These are phyloP conservation scores for Tylopilus felleus DNA, from an alignment of 768 basidiomycete genomes.

Conservation along the genomic window DNA sequence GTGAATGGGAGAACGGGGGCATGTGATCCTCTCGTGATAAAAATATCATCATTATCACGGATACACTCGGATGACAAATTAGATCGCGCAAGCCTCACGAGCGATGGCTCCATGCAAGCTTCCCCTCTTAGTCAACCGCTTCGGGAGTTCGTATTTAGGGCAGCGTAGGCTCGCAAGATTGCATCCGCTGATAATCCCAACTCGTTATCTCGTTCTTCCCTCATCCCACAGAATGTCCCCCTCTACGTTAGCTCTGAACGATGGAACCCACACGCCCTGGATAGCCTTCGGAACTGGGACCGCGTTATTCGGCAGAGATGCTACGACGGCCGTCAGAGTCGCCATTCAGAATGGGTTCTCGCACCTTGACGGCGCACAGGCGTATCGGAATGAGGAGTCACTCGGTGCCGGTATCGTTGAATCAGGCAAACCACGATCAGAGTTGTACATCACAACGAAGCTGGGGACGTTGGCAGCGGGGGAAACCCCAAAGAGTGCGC, in stretches of 20 bases:
- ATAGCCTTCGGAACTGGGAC: slow-evolving; percentile 64
- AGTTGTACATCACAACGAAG: slow-evolving; percentile 64
- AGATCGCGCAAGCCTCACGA: slow-evolving; percentile 10
- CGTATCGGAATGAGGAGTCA: slow-evolving; percentile 53
- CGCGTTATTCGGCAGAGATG: slow-evolving; percentile 46
- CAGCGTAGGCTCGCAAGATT: background rate
- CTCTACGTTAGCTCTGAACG: slow-evolving; percentile 46
- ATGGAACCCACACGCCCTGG: slow-evolving; percentile 52
- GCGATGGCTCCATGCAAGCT: slow-evolving; percentile 1
- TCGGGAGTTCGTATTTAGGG: slow-evolving; percentile 8
- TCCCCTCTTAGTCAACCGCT: slow-evolving; percentile 8
- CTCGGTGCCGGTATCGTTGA: slow-evolving; percentile 50
- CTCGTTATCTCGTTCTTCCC: slow-evolving; percentile 7
- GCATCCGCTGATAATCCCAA: background rate
- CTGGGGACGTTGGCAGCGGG: slow-evolving; percentile 35
- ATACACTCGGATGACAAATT: background rate
- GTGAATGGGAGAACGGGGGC: background rate
- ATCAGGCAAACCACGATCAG: slow-evolving; percentile 49
- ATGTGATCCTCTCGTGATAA: background rate
- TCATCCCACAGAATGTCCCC: slow-evolving; percentile 22
- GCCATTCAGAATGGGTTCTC: slow-evolving; percentile 58
- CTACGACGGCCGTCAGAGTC: slow-evolving; percentile 32
- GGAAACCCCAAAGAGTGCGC: slow-evolving; percentile 44
- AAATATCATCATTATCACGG: background rate
- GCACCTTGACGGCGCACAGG: slow-evolving; percentile 64